Base-by-base conservation (phyloP, 164 flowering plant species). In the Macadamia tetraphylla region DNA sequence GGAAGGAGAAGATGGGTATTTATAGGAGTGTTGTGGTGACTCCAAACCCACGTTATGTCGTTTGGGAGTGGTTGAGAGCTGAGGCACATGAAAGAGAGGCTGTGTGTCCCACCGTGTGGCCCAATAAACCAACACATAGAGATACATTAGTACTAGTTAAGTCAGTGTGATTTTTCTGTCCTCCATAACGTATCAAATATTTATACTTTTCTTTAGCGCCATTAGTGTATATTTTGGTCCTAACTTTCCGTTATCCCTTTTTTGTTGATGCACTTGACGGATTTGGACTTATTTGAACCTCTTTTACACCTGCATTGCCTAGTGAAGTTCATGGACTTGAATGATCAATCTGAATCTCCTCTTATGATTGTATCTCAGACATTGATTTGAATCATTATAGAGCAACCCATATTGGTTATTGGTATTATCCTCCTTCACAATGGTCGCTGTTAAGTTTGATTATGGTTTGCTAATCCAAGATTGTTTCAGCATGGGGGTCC, bases 81-180 rank as follows among this genome's bases (percentile, higher is more conserved):
- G 40, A 35, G 49, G 68, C 69, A 70, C 73, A 67, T 68, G 71
- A 61, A 43, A 49, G 51, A 52, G 40, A 56, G 15, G 57, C 10
- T 35, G 61, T 31, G 58, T 23, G 14, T 40, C 73, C 60, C 46
- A 63, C 64, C 32, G 9, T 52, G 63, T 58, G 65, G 69, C 62
- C 69, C 74, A 46, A 32, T 32, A 66, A n/a, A 60, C 8, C 10
- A 57, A 63, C 29, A 23, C 10, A 55, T 29, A 58, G 2, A 29
- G 61, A 63, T 64, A 40, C 70, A 59, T 65, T 35, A 15, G n/a
- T 9, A 7, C 13, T 43, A 23, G 6, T 18, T 48, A 9, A 44
- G 30, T 44, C 66, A 70, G 77, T 74, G 80, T 70, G 75, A 49
- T 65, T 74, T 74, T 68, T 73, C 80, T 78, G 80, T 72, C 75